Percentiles rank a stretch among this genome's conserved stretches.
phyloP scores from a whole-genome alignment of 116 monocot species.

The Papilionanthe hybrid region DNA sequence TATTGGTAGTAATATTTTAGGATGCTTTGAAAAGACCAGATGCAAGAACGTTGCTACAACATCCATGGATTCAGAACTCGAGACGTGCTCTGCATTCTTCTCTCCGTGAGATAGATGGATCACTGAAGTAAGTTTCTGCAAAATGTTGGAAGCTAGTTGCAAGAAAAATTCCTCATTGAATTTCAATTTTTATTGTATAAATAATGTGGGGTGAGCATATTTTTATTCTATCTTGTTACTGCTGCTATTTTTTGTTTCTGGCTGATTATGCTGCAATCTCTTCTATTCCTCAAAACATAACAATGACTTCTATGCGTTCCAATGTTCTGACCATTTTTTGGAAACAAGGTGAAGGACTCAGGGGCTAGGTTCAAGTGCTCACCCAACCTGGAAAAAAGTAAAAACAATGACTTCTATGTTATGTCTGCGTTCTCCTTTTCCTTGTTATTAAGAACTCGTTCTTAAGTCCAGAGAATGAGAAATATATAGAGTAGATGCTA shows the following conservation, averaged over 20 bases:
- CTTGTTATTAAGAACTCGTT: neutral
- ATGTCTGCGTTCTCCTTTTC: neutral
- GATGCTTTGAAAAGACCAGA: conserved; percentile 98
- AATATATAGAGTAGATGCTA: neutral
- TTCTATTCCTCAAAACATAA: neutral
- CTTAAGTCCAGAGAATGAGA: neutral
- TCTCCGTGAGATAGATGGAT: conserved; percentile 54
- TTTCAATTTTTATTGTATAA: neutral
- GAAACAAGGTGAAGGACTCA: no score
- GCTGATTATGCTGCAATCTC: neutral
- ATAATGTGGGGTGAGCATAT: neutral
- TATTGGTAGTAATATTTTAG: conserved; percentile 27
- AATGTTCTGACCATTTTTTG: no score
- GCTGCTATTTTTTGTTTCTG: neutral
- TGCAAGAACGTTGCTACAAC: conserved; percentile 85
- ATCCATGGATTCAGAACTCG: conserved; percentile 92
- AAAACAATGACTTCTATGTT: neutral
- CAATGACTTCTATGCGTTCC: neutral
- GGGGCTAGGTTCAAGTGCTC: no score
- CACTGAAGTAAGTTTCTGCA: conserved; percentile 38
- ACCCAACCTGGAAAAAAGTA: no score
- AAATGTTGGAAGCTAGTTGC: neutral
- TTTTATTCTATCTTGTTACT: neutral
- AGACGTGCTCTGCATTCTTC: conserved; percentile 71
- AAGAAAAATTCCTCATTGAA: neutral